These are phyloP conservation scores for Pichia nakasei DNA, from an alignment of 805 yeast species.

Conservation along the genomic window DNA sequence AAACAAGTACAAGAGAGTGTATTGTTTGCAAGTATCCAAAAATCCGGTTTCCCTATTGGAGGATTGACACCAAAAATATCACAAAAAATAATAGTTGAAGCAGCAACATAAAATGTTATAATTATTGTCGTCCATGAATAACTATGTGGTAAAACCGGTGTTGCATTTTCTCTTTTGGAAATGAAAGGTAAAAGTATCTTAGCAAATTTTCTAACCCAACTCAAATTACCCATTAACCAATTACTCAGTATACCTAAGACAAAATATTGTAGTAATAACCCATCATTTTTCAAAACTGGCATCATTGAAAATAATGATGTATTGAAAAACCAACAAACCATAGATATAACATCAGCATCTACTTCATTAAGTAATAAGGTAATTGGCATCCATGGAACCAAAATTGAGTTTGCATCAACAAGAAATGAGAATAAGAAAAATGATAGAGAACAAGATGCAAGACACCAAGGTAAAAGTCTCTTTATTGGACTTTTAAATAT, in stretches of 20 bases:
- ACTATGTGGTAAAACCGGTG: slow-evolving; percentile 38
- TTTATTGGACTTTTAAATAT: slow-evolving; percentile 45
- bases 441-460: slow-evolving; percentile 77
- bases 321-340: slow-evolving; percentile 82
- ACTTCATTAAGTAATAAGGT: slow-evolving; percentile 53
- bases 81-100: slow-evolving; percentile 41
- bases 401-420: slow-evolving; percentile 89
- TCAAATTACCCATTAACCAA: slow-evolving; percentile 67
- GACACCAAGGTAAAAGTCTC: slow-evolving; percentile 55
- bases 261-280: slow-evolving; percentile 61
- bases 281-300: slow-evolving; percentile 78
- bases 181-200: slow-evolving; percentile 17
- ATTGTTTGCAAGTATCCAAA: slow-evolving; percentile 76
- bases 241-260: slow-evolving; percentile 56
- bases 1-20: slow-evolving; percentile 71
- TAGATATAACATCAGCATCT: slow-evolving; percentile 52
- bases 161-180: slow-evolving; percentile 20
- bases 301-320: slow-evolving; percentile 77
- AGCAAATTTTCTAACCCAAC: slow-evolving; percentile 38
- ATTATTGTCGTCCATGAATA: slow-evolving; percentile 44
- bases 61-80: slow-evolving; percentile 42
- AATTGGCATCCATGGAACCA: slow-evolving; percentile 81
- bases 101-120: slow-evolving; percentile 42
- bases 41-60: slow-evolving; percentile 63
- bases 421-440: slow-evolving; percentile 89